Conservation (phyloP, 2,329 filamentous ascomycete genomes). For the Aspergillus niger region DNA sequence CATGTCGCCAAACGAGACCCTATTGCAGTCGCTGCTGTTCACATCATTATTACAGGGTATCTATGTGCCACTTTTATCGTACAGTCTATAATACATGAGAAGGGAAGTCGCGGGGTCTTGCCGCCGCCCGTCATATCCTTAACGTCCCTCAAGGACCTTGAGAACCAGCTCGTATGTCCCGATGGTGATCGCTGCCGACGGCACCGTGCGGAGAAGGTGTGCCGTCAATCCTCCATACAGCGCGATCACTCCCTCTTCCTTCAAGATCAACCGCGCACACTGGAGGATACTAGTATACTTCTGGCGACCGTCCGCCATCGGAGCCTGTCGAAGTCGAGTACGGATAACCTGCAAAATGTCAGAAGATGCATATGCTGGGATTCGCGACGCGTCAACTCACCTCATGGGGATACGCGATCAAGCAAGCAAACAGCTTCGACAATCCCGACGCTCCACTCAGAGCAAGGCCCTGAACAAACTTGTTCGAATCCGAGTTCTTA, state of each 20-base stretch:
- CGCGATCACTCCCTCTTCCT: constrained; percentile 39
- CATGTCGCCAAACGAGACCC: not conserved
- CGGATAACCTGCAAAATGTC: constrained; percentile 34
- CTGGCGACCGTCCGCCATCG: constrained; percentile 35
- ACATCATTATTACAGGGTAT: constrained; percentile 11
- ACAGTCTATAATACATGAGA: constrained; percentile 12
- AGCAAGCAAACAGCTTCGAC: constrained; percentile 36
- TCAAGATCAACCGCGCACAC: constrained; percentile 36
- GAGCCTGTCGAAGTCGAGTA: constrained; percentile 40
- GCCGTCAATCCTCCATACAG: constrained; percentile 41
- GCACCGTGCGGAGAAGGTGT: constrained; percentile 40
- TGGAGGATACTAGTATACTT: constrained; percentile 41
- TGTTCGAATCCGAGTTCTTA: constrained; percentile 15
- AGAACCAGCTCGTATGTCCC: constrained; percentile 43
- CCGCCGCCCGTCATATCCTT: not conserved
- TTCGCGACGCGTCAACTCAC: constrained; percentile 17
- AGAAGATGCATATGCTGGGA: too few relatives aligned
- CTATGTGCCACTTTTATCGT: constrained; percentile 10
- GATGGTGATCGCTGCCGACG: constrained; percentile 40
- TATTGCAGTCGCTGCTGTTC: not conserved
- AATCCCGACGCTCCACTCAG: constrained; percentile 37
- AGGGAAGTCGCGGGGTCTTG: not conserved
- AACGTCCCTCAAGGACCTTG: constrained; percentile 20
- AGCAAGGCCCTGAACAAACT: constrained; percentile 21
- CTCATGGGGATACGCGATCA: constrained; percentile 41